Conservation (phyloP, 1,284 basidiomycete species). For the Rhodotorula sp. region DNA sequence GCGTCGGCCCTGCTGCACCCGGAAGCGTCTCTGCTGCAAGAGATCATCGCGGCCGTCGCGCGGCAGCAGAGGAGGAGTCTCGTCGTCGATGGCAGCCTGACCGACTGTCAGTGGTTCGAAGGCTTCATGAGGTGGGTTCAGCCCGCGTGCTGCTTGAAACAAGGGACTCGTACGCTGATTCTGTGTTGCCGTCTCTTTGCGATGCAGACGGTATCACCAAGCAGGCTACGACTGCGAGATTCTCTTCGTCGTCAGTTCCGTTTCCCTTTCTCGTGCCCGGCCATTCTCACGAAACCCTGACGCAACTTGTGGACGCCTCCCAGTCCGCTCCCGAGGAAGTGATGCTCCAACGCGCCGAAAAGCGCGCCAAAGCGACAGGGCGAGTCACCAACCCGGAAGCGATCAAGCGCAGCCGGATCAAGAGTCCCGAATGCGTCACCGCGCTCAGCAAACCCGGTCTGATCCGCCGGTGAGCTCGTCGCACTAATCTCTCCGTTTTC, state of each 20-base stretch:
- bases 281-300: neutral
- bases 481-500: neutral
- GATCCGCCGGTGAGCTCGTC: slow-evolving; percentile 25
- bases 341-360: slow-evolving; percentile 39
- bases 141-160: no score
- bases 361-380: slow-evolving; percentile 41
- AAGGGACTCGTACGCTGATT: neutral
- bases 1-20: slow-evolving; percentile 40
- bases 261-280: neutral
- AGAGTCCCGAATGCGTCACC: slow-evolving; percentile 41
- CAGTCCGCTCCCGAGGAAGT: slow-evolving; percentile 41
- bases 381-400: slow-evolving; percentile 34
- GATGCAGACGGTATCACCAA: slow-evolving; percentile 23
- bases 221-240: slow-evolving; percentile 42
- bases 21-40: slow-evolving; percentile 42
- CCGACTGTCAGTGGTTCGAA: slow-evolving; percentile 41
- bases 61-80: slow-evolving; percentile 30
- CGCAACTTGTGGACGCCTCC: neutral
- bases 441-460: slow-evolving; percentile 30
- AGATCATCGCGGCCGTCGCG: slow-evolving; percentile 40
- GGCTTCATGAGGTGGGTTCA: slow-evolving; percentile 33
- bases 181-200: no score
- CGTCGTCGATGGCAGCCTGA: slow-evolving; percentile 44
- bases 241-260: slow-evolving; percentile 39
- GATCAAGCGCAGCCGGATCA: slow-evolving; percentile 35